Conservation (phyloP, 352 stramenopile species). For the Pythium guiyangense region DNA sequence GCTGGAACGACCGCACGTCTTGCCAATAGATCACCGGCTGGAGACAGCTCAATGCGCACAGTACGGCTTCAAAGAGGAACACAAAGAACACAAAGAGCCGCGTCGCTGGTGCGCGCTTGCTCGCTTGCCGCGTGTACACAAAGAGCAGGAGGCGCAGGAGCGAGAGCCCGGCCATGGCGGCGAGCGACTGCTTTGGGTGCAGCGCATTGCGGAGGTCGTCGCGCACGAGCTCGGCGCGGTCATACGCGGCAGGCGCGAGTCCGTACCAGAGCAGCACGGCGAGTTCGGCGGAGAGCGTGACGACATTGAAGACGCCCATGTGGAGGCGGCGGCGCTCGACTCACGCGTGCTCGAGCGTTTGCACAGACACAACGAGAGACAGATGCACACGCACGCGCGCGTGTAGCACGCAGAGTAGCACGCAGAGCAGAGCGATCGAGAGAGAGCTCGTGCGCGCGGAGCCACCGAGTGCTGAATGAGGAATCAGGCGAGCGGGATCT, state of each 20-base stretch:
- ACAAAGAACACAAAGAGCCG: constrained; percentile 79
- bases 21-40: constrained; percentile 66
- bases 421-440: too few relatives aligned
- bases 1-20: constrained; percentile 41
- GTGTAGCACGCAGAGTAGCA: too few relatives aligned
- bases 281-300: constrained; percentile 49
- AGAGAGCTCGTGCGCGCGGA: too few relatives aligned
- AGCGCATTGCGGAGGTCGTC: constrained; percentile 31
- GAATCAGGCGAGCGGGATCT: too few relatives aligned
- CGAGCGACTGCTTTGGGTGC: constrained; percentile 67
- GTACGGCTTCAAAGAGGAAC: constrained; percentile 46
- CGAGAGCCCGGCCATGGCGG: constrained; percentile 43
- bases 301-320: constrained; percentile 70
- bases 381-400: too few relatives aligned
- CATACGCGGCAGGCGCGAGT: constrained; percentile 28
- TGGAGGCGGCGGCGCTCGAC: too few relatives aligned
- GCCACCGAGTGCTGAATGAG: too few relatives aligned
- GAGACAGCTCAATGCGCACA: constrained; percentile 42
- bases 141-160: constrained; percentile 54
- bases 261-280: constrained; percentile 60
- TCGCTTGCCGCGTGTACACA: constrained; percentile 58
- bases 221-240: constrained; percentile 23
- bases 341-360: background rate
- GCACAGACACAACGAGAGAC: background rate
- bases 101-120: constrained; percentile 68